Evolutionary conservation across 257 asterid genomes (phyloP), one percentile per base, ranked within the genome.

Genomic region (Primulina tabacum): DNA sequence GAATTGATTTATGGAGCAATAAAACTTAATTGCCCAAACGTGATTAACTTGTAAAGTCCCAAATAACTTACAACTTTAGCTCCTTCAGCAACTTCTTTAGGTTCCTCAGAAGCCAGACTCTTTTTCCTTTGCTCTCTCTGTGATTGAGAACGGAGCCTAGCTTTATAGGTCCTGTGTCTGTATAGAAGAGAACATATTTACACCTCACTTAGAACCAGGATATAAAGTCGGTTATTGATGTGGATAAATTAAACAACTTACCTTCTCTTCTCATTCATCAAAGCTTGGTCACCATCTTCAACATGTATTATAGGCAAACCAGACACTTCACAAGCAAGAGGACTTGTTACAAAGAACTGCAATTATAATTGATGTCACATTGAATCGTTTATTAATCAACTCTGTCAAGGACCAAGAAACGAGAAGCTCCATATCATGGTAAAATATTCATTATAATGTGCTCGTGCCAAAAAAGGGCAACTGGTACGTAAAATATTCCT

Each of bases 341-440:
- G 96, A 56, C 84, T 84, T 47, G 86, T 71, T 1, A 65, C 67
- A 65, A 88, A 88, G 74, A 75, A 85, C 96, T 89, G 85, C 80
- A 83, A 62, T 35, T 38, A 66, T 30, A 72, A 38, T 18, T 30
- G 26, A 32, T 30, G 60, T 21, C 57, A 43, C 53, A 4, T 43
- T 12, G 53, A 38, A 43, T 43, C 26, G 5, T 43, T 5, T 43
- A 43, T 43, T 0, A 43, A 14, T 43, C 4, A 43, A 43, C 4
- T 12, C n/a, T 3, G 53, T 43, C 2, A 50, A 50, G 20, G 8
- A 50, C 55, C 21, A 50, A 50, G 20, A 50, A 50, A 16, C 43
- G 8, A 35, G 43, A 35, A 35, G 5, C 43, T 35, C 43, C 43
- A 35, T 35, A 35, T 35, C 55, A 43, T 4, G 55, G 55, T 4